A percentile compares a stretch with the other conserved stretches of the same genome.
phyloP scores from a whole-genome alignment of 805 yeast genomes.

The Debaryomyces tyrocola region DNA sequence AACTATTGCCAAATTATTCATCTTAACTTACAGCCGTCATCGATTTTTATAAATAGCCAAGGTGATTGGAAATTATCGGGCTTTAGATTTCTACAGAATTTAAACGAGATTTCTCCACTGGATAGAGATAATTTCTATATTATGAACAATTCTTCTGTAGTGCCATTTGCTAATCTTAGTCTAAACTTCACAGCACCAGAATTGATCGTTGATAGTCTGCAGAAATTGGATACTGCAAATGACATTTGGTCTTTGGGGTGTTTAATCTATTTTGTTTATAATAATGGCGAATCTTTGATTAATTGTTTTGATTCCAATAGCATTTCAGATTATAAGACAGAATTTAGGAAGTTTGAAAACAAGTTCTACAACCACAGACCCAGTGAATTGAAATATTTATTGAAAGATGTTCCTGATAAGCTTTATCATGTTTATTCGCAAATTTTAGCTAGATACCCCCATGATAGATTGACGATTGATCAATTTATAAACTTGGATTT shows the following conservation, averaged over 20 bases:
- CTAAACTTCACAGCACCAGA: slow-evolving; percentile 85
- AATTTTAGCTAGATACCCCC: slow-evolving; percentile 56
- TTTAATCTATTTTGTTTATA: slow-evolving; percentile 69
- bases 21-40: slow-evolving; percentile 72
- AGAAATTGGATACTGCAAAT: slow-evolving; percentile 56
- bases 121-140: slow-evolving; percentile 60
- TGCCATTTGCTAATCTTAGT: slow-evolving; percentile 75
- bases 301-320: slow-evolving; percentile 48
- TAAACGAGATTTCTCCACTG: slow-evolving; percentile 42
- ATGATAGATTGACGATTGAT: slow-evolving; percentile 58
- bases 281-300: slow-evolving; percentile 46
- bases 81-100: slow-evolving; percentile 48
- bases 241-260: slow-evolving; percentile 87
- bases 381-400: slow-evolving; percentile 41
- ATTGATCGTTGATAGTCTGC: slow-evolving; percentile 60
- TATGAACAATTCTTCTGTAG: slow-evolving; percentile 71
- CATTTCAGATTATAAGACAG: slow-evolving; percentile 60
- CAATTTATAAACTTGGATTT: slow-evolving; percentile 70
- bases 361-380: slow-evolving; percentile 41
- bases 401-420: slow-evolving; percentile 57
- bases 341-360: slow-evolving; percentile 45
- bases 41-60: slow-evolving; percentile 73
- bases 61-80: slow-evolving; percentile 96
- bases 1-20: slow-evolving; percentile 73
- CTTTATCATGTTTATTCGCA: slow-evolving; percentile 51